phyloP scores from a whole-genome alignment of 495 filamentous ascomycete genomes.

The Podospora didyma region DNA sequence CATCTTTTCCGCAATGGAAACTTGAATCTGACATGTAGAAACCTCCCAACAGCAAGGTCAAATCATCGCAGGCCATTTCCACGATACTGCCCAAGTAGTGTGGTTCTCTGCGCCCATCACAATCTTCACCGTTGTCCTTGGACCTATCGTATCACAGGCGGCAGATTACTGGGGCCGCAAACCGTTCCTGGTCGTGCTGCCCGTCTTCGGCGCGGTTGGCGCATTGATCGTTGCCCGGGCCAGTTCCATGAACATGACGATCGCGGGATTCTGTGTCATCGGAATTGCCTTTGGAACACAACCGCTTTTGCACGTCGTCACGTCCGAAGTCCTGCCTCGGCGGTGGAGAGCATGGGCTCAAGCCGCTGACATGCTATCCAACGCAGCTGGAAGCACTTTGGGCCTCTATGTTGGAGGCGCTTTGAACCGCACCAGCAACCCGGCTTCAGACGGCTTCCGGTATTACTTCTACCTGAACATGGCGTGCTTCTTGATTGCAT shows the following conservation, averaged over 20 bases:
- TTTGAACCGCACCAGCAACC: conserved; percentile 18
- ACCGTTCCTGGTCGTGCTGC: conserved; percentile 31
- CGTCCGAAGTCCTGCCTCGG: conserved; percentile 32
- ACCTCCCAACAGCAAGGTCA: conserved; percentile 19
- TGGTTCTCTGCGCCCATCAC: conserved; percentile 28
- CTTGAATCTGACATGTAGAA: not conserved
- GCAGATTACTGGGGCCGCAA: conserved; percentile 37
- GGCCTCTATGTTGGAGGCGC: conserved; percentile 22
- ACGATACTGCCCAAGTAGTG: conserved; percentile 9
- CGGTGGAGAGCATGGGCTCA: conserved; percentile 26
- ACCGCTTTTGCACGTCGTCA: conserved; percentile 31
- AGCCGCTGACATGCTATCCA: conserved; percentile 22
- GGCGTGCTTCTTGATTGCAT: conserved; percentile 15
- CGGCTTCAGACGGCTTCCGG: conserved; percentile 22
- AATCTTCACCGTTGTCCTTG: conserved; percentile 29
- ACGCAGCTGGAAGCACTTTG: conserved; percentile 14
- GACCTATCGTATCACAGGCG: conserved; percentile 31
- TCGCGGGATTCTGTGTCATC: conserved; percentile 28
- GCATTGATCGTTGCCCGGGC: conserved; percentile 29
- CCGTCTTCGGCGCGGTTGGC: conserved; percentile 25
- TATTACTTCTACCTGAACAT: conserved; percentile 28
- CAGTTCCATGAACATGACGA: conserved; percentile 26
- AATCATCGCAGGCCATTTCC: conserved; percentile 20
- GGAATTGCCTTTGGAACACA: conserved; percentile 30
- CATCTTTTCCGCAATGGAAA: not conserved